Evolutionary conservation across 345 rosid species (phyloP).

Genomic region (Arabidopsis thaliana): DNA sequence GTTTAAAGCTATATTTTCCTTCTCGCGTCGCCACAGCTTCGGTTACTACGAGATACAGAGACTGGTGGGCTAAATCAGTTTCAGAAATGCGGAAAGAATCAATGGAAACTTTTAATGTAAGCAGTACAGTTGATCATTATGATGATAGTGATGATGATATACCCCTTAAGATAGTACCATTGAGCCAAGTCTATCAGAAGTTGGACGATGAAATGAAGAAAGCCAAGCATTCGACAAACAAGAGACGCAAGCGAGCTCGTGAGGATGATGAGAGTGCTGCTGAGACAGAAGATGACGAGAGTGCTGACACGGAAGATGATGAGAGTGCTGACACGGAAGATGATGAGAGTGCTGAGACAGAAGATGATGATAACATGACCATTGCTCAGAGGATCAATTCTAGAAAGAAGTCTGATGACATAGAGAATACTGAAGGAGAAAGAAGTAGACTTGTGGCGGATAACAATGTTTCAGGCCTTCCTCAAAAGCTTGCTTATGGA

Average conservation of each 20-base stretch:
- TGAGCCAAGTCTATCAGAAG: slow-evolving; percentile 20
- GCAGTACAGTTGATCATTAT: slow-evolving; percentile 4
- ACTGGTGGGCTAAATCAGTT: slow-evolving; percentile 56
- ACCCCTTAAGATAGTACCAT: slow-evolving; percentile 4
- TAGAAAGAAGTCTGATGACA: slow-evolving; percentile 19
- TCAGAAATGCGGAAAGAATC: neutral
- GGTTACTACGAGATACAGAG: slow-evolving; percentile 50
- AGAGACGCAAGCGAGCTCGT: slow-evolving; percentile 13
- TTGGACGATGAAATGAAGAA: neutral
- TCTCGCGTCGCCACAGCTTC: slow-evolving; percentile 46
- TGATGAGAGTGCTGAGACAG: slow-evolving; percentile 2
- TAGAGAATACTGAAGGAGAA: slow-evolving; percentile 1
- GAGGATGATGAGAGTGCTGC: slow-evolving; percentile 25
- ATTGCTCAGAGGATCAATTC: slow-evolving; percentile 18
- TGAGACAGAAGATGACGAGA: slow-evolving; percentile 9
- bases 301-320: neutral
- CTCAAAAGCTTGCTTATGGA: neutral
- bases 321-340: slow-evolving; percentile 5
- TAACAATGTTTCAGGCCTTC: neutral
- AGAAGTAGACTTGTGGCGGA: neutral
- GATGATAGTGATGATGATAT: slow-evolving; percentile 11
- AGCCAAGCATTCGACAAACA: neutral
- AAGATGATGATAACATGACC: slow-evolving; percentile 11
- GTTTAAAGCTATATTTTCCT: slow-evolving; percentile 47
- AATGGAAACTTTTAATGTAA: neutral